These are phyloP conservation scores for rapeseed (Brassica napus) DNA, from an alignment of 345 rosid species.

Conservation along the genomic window Da-Ae NC_063435.1:28268501-28269000, in stretches of 20 bases:
- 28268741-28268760: neutral
- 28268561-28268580: no score
- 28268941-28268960: no score
- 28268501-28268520: no score
- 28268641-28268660: no score
- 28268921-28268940: neutral
- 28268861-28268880: neutral
- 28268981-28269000: slow-evolving; percentile 6
- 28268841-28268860: neutral
- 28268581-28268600: no score
- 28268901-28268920: neutral
- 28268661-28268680: no score
- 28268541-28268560: no score
- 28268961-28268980: slow-evolving; percentile 10
- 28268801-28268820: neutral
- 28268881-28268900: neutral
- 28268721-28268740: neutral
- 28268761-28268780: neutral
- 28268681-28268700: no score
- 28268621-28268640: no score
- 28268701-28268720: no score
- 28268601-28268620: no score
- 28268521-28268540: no score
- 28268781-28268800: neutral
- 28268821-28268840: neutral